phyloP scores from a whole-genome alignment of 2,329 filamentous ascomycete species.

The Epichloe aotearoae region DNA sequence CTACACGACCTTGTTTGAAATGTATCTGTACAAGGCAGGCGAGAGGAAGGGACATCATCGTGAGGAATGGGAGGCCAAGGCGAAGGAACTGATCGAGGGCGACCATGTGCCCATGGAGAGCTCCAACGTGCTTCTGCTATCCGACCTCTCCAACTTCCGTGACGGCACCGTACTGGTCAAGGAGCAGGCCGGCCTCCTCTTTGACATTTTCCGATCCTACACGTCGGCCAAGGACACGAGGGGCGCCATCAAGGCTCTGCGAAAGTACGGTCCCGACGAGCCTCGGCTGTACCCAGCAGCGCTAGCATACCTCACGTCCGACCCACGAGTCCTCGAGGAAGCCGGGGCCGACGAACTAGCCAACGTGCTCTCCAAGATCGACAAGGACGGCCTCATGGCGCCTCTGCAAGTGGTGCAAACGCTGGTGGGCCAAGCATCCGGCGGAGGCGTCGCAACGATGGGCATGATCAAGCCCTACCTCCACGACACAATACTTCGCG shows the following conservation, averaged over 20 bases:
- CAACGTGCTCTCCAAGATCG: slow-evolving; percentile 69
- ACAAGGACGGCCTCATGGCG: slow-evolving; percentile 84
- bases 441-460: slow-evolving; percentile 71
- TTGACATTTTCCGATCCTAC: slow-evolving; percentile 94
- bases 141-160: slow-evolving; percentile 78
- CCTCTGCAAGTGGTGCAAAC: slow-evolving; percentile 94
- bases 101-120: slow-evolving; percentile 79
- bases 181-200: slow-evolving; percentile 81
- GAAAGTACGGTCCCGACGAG: slow-evolving; percentile 84
- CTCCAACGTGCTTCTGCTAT: slow-evolving; percentile 85
- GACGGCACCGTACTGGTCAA: slow-evolving; percentile 87
- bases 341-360: slow-evolving; percentile 73
- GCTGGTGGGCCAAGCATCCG: slow-evolving; percentile 46
- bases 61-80: slow-evolving; percentile 78
- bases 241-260: slow-evolving; percentile 77
- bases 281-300: slow-evolving; percentile 88
- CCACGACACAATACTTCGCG: slow-evolving; percentile 73
- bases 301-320: slow-evolving; percentile 84
- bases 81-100: slow-evolving; percentile 74
- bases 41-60: slow-evolving; percentile 52
- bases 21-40: slow-evolving; percentile 86
- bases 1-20: slow-evolving; percentile 92
- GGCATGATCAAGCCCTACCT: slow-evolving; percentile 94
- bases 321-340: slow-evolving; percentile 66
- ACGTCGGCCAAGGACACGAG: slow-evolving; percentile 83